Conservation (phyloP, 768 basidiomycete species). For the Pholiota conissans region DNA sequence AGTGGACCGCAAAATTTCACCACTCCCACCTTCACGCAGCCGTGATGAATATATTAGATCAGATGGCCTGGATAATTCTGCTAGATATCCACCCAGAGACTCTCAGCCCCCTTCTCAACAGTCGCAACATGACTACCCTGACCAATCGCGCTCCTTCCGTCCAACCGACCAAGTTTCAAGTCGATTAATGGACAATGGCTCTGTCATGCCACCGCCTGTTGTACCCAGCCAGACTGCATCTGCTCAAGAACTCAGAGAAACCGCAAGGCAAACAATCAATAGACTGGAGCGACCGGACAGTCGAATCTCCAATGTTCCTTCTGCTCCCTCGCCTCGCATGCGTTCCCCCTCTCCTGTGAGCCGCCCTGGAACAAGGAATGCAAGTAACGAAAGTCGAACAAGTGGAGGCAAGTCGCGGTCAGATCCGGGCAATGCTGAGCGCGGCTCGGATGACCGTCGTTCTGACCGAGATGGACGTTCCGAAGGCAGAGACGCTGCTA, state of each 20-base stretch:
- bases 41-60: slow-evolving; percentile 23
- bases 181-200: slow-evolving; percentile 34
- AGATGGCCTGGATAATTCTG: slow-evolving; percentile 9
- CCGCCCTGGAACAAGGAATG: slow-evolving; percentile 67
- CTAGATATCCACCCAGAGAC: slow-evolving; percentile 10
- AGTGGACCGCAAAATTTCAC: slow-evolving; percentile 16
- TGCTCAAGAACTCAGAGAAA: slow-evolving; percentile 79
- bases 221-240: slow-evolving; percentile 78
- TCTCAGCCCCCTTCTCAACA: slow-evolving; percentile 7
- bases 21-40: slow-evolving; percentile 1
- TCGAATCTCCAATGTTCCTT: slow-evolving; percentile 51
- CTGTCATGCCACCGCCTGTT: slow-evolving; percentile 74
- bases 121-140: slow-evolving; percentile 13
- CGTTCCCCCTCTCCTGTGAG: slow-evolving; percentile 68
- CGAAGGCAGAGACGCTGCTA: slow-evolving; percentile 44
- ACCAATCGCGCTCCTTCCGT: slow-evolving; percentile 39
- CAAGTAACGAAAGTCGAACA: slow-evolving; percentile 70
- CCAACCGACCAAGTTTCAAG: slow-evolving; percentile 39
- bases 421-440: slow-evolving; percentile 48
- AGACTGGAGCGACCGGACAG: slow-evolving; percentile 43
- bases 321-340: slow-evolving; percentile 56
- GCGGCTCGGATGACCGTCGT: slow-evolving; percentile 51
- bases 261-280: slow-evolving; percentile 66
- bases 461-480: slow-evolving; percentile 50
- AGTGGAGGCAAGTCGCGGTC: slow-evolving; percentile 64